A percentile compares a stretch with the other conserved stretches of the same genome.
Conservation (phyloP, 1,284 basidiomycete species). For the Cutaneotrichosporon sp. region DNA sequence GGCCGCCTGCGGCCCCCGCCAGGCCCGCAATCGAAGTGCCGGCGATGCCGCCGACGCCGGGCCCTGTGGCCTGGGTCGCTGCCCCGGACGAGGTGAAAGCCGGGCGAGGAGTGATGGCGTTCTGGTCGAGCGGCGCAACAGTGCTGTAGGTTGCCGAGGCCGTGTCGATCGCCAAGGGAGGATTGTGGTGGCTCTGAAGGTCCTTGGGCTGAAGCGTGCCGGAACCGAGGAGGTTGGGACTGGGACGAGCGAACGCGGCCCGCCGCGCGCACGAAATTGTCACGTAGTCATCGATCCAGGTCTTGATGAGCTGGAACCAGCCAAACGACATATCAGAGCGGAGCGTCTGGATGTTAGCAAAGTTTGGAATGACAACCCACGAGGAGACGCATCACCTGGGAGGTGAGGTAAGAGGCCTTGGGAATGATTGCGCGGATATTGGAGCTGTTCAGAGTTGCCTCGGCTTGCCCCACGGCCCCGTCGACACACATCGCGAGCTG, state of each 20-base stretch:
- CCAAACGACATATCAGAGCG: conserved; percentile 43
- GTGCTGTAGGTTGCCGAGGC: conserved; percentile 19
- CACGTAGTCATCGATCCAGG: conserved; percentile 49
- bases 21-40: not conserved
- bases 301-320: conserved; percentile 49
- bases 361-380: conserved; percentile 25
- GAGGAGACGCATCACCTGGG: conserved; percentile 42
- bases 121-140: conserved; percentile 17
- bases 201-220: not conserved
- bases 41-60: conserved; percentile 34
- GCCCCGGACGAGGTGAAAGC: conserved; percentile 21
- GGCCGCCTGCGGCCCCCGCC: conserved; percentile 4
- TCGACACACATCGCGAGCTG: conserved; percentile 23
- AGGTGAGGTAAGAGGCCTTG: conserved; percentile 39
- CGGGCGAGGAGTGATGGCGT: conserved; percentile 24
- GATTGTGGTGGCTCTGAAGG: conserved; percentile 2
- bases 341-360: conserved; percentile 30
- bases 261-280: conserved; percentile 36
- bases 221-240: not conserved
- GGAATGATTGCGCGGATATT: conserved; percentile 24
- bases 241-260: conserved; percentile 26
- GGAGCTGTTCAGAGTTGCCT: not conserved
- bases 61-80: conserved; percentile 15
- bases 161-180: conserved; percentile 24
- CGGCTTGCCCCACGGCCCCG: conserved; percentile 12